Conservation (phyloP, 495 filamentous ascomycete genomes). For the Aspergillus olivimuriae region DNA sequence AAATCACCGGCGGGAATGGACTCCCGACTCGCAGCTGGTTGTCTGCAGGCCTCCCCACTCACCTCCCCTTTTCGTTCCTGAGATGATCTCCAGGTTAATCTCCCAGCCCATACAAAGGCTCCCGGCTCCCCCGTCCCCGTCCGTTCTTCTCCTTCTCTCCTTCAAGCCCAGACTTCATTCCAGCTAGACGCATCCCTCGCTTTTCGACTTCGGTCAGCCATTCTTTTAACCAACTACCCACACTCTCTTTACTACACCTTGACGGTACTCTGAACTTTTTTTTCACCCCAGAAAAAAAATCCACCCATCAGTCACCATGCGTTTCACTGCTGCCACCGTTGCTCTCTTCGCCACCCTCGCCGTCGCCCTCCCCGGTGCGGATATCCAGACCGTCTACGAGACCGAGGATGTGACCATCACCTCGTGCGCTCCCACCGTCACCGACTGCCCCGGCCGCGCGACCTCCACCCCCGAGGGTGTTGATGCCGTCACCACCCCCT, state of each 20-base stretch:
- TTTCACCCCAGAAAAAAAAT: slow-evolving; percentile 17
- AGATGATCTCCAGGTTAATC: slow-evolving; percentile 38
- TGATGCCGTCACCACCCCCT: slow-evolving; percentile 13
- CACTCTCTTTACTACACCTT: slow-evolving; percentile 42
- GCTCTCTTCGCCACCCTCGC: slow-evolving; percentile 46
- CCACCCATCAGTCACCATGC: slow-evolving; percentile 42
- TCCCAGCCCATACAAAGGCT: slow-evolving; percentile 42
- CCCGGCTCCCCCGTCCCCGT: slow-evolving; percentile 20
- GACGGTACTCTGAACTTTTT: slow-evolving; percentile 23
- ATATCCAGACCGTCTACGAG: slow-evolving; percentile 43
- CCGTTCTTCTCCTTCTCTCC: slow-evolving; percentile 24
- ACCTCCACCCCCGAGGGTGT: slow-evolving; percentile 16
- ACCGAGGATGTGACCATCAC: slow-evolving; percentile 52
- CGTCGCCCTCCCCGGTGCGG: slow-evolving; percentile 31
- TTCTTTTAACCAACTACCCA: slow-evolving; percentile 42
- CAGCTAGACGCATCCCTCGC: slow-evolving; percentile 30
- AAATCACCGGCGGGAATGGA: not conserved
- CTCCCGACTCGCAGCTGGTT: not conserved
- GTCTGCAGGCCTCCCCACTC: slow-evolving; percentile 10
- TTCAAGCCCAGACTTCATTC: slow-evolving; percentile 37
- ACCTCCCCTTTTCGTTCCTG: slow-evolving; percentile 18
- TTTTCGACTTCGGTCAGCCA: slow-evolving; percentile 53
- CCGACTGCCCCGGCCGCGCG: slow-evolving; percentile 45
- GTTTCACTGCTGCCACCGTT: slow-evolving; percentile 45
- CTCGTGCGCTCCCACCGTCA: slow-evolving; percentile 54